These are phyloP conservation scores for Pythium aristosporum DNA, from an alignment of 352 stramenopile genomes.

Conservation along the genomic window DNA sequence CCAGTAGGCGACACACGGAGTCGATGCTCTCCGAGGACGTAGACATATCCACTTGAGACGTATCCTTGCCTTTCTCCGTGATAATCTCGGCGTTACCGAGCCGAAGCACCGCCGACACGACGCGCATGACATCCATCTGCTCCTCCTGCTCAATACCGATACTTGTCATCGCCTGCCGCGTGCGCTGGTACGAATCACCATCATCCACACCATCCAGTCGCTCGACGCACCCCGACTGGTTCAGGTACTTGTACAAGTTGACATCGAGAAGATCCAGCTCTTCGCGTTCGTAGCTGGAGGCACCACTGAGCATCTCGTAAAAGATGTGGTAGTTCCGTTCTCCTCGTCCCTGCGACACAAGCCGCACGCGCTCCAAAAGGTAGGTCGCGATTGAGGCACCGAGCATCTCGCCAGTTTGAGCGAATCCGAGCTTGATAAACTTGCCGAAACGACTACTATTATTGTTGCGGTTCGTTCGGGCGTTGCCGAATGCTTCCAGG, in stretches of 20 bases:
- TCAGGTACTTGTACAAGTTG: constrained; percentile 82
- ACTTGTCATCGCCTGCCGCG: constrained; percentile 72
- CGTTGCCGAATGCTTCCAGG: constrained; percentile 95
- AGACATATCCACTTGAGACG: constrained; percentile 56
- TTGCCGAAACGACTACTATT: constrained; percentile 97
- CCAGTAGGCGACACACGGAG: constrained; percentile 80
- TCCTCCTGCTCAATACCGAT: constrained; percentile 80
- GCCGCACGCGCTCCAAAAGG: constrained; percentile 93
- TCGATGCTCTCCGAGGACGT: constrained; percentile 54
- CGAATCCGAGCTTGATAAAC: constrained; percentile 95
- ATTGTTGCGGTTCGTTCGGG: constrained; percentile 95
- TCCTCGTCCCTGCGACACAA: constrained; percentile 91
- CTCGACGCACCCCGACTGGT: constrained; percentile 70
- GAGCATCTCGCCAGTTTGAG: constrained; percentile 66
- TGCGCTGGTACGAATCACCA: constrained; percentile 71
- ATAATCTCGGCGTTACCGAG: constrained; percentile 87
- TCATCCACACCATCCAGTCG: constrained; percentile 82
- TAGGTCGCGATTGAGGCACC: constrained; percentile 90
- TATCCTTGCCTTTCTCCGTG: constrained; percentile 66
- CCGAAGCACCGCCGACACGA: constrained; percentile 84
- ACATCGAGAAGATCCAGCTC: constrained; percentile 48
- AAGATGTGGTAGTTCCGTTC: constrained; percentile 99
- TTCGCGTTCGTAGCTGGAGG: constrained; percentile 50
- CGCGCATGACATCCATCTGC: constrained; percentile 76
- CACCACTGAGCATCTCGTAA: constrained; percentile 93